Evolutionary conservation across 2,329 filamentous ascomycete species (phyloP).

Genomic region (Neopestalotiopsis rosae): DNA sequence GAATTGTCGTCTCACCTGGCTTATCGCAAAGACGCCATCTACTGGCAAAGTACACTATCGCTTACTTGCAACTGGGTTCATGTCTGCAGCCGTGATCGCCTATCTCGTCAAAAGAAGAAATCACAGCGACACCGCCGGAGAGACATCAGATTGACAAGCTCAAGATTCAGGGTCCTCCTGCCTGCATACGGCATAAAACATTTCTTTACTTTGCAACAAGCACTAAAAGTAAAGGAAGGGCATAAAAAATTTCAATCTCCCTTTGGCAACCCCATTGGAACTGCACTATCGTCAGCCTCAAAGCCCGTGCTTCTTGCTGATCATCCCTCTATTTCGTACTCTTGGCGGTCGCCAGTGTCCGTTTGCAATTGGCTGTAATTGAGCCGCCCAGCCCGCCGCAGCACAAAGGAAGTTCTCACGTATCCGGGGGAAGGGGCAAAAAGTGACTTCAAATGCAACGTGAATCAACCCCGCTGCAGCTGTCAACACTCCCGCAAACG

Average conservation of each 20-base stretch:
- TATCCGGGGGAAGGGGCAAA: background rate
- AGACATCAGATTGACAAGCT: slow-evolving; percentile 2
- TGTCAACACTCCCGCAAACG: slow-evolving; percentile 2
- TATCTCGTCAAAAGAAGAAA: background rate
- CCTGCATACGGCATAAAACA: background rate
- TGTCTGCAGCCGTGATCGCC: background rate
- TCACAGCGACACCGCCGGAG: background rate
- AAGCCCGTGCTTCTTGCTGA: background rate
- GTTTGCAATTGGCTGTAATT: background rate
- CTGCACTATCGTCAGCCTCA: background rate
- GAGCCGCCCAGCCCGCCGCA: background rate
- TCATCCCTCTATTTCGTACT: background rate
- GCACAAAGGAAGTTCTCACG: background rate
- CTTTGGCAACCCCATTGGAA: background rate
- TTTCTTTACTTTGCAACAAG: background rate
- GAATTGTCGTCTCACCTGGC: background rate
- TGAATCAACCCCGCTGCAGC: background rate
- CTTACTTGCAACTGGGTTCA: background rate
- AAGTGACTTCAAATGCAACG: background rate
- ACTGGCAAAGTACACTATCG: background rate
- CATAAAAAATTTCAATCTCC: background rate
- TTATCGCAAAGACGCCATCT: background rate
- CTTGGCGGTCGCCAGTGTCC: background rate
- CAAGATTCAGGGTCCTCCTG: background rate
- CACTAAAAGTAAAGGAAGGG: background rate